A percentile compares a stretch with the other conserved stretches of the same genome.
These are phyloP conservation scores for Pichia sp. DNA, from an alignment of 1,139 yeast genomes.

Conservation along the genomic window DNA sequence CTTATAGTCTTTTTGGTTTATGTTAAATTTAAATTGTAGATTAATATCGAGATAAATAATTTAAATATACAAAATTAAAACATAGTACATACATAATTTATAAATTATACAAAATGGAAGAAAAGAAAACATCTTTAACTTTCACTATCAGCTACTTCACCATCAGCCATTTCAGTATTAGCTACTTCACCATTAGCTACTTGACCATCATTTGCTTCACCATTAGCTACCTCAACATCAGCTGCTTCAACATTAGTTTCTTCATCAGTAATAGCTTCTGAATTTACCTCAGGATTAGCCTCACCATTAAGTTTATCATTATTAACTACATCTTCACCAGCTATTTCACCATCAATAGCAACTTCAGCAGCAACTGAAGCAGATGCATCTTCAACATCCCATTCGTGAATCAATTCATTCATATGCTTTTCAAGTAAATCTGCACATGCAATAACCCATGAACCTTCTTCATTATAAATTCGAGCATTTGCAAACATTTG, in stretches of 20 bases:
- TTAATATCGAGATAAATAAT: not conserved
- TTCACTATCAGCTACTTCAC: too few relatives aligned
- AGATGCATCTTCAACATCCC: conserved; percentile 10
- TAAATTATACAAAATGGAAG: too few relatives aligned
- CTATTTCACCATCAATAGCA: not conserved
- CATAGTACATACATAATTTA: too few relatives aligned
- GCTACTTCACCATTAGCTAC: too few relatives aligned
- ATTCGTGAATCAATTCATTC: conserved; percentile 10
- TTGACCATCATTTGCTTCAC: too few relatives aligned
- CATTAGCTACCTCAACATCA: too few relatives aligned
- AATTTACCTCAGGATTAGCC: too few relatives aligned
- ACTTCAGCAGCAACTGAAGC: not conserved
- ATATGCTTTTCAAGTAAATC: conserved; percentile 46
- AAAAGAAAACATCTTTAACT: too few relatives aligned
- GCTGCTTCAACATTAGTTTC: not conserved
- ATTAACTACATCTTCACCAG: too few relatives aligned
- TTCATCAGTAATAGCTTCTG: too few relatives aligned
- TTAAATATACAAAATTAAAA: not conserved
- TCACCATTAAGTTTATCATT: too few relatives aligned
- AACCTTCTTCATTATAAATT: conserved; percentile 85
- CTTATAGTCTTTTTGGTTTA: conserved; percentile 36
- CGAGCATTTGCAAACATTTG: conserved; percentile 79
- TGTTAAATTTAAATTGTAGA: conserved; percentile 12
- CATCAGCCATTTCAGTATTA: too few relatives aligned
- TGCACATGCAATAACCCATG: conserved; percentile 77